A percentile compares a stretch with the other conserved stretches of the same genome.
phyloP scores from a whole-genome alignment of 352 stramenopile genomes.

The Phytophthora crassamura region DNA sequence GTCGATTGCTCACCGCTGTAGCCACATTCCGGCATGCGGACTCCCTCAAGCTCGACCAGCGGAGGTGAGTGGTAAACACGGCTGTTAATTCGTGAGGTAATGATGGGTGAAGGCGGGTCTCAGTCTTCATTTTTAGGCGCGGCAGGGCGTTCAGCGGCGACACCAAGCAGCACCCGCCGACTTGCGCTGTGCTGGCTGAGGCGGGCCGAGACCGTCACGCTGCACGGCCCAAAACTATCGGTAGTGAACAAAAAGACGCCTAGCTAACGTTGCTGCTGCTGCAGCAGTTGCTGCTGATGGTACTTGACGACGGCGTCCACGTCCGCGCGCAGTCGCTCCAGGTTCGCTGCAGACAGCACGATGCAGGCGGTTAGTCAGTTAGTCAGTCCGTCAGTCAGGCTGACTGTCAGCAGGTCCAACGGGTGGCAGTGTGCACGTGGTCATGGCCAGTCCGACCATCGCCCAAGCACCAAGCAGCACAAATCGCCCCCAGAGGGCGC shows the following conservation, averaged over 20 bases:
- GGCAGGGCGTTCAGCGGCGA: background rate
- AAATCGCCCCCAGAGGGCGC: slow-evolving; percentile 1
- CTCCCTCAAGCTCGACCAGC: no score
- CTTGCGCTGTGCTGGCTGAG: background rate
- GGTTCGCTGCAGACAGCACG: slow-evolving; percentile 39
- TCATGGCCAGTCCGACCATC: background rate
- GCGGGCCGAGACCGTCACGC: background rate
- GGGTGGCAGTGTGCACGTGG: slow-evolving; percentile 5
- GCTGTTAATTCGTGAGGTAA: no score
- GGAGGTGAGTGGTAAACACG: no score
- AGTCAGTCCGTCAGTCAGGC: background rate
- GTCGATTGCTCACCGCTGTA: no score
- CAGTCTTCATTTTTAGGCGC: background rate
- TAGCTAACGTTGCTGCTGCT: slow-evolving; percentile 40
- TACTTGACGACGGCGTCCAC: slow-evolving; percentile 54
- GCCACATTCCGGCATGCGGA: no score
- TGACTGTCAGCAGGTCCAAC: background rate
- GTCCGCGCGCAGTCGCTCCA: slow-evolving; percentile 46
- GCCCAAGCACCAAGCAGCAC: background rate
- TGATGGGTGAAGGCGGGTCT: no score
- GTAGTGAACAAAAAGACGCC: slow-evolving; percentile 27
- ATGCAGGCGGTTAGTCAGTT: slow-evolving; percentile 6
- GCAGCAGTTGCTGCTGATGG: slow-evolving; percentile 46
- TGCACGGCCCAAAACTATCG: slow-evolving; percentile 4
- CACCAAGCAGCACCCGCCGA: slow-evolving; percentile 9